Evolutionary conservation across 2,329 filamentous ascomycete genomes (phyloP), one percentile per base, ranked within the genome.

Genomic region (Aureobasidium lini): DNA sequence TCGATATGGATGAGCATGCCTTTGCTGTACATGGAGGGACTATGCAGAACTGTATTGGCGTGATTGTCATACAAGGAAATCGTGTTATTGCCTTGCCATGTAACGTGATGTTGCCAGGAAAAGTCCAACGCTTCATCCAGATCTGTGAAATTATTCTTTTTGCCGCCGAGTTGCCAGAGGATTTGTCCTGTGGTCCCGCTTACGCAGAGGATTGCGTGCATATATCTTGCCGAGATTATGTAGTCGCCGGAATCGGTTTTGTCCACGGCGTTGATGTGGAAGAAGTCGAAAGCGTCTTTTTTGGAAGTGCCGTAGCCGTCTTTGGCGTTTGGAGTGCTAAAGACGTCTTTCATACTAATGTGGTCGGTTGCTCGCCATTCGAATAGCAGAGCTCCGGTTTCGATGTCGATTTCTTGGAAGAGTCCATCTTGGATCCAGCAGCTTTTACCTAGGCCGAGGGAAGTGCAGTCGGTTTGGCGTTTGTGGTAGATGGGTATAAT

Each of bases 31-130:
- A 31, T 15, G 2, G 32, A 28, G 34, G 40, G 9, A 5, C 32
- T 15, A 34, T 11, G 23, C 16, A 31, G 9, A 18, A 31, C 13
- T 7, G 77, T 77, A 58, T 80, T 73, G 0, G 75, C 77, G 3
- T 76, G 73, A 66, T 83, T 83, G 62, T 82, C 78, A 61, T 79
- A 83, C 15, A 83, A 67, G 2, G 77, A 78, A 53, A 83, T 76
- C 32, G 77, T 74, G 23, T 72, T 67, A 43, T 72, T 69, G 10
- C 67, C 64, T n/a, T 72, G 56, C 60, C 60, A 61, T 8, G 54
- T 13, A 10, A 47, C 68, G 59, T 69, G 66, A 57, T 71, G 69
- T 37, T 71, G 69, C 67, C 67, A 71, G n/a, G 66, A 64, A 49
- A 71, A 71, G 52, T 68, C 68, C 23, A 65, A 62, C 4, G 64